These are phyloP conservation scores for Hypomyces perniciosus DNA, from an alignment of 2,329 filamentous ascomycete genomes.

Conservation along the genomic window DNA sequence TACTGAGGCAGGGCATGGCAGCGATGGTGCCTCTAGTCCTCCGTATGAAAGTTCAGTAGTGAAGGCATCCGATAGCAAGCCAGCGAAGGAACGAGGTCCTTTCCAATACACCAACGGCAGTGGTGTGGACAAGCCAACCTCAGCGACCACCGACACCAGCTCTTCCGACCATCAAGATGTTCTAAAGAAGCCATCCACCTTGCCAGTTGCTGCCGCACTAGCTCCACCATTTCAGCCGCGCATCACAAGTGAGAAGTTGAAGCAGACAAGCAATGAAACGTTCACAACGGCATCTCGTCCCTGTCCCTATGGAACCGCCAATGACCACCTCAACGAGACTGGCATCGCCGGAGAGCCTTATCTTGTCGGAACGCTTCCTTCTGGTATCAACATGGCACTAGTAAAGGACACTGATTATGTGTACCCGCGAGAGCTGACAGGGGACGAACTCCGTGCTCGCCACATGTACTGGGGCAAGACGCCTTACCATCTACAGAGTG, in stretches of 20 bases:
- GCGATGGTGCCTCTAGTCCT: conserved; percentile 13
- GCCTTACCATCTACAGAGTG: conserved; percentile 42
- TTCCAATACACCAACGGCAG: background rate
- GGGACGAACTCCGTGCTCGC: conserved; percentile 53
- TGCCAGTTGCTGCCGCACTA: conserved; percentile 42
- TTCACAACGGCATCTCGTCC: background rate
- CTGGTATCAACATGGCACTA: conserved; percentile 35
- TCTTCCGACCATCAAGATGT: conserved; percentile 15
- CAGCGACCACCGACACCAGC: conserved; percentile 9
- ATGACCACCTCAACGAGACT: background rate
- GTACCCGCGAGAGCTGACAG: conserved; percentile 52
- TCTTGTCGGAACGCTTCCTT: conserved; percentile 47
- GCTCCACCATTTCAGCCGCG: conserved; percentile 46
- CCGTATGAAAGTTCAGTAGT: conserved; percentile 13
- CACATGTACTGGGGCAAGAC: conserved; percentile 56
- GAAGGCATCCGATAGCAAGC: conserved; percentile 9
- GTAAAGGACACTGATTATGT: conserved; percentile 43
- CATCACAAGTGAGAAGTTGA: conserved; percentile 15
- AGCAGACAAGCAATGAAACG: background rate
- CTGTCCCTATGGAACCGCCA: too few relatives aligned
- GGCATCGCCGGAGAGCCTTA: conserved; percentile 37
- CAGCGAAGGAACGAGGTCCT: conserved; percentile 11
- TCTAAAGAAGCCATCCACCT: conserved; percentile 27
- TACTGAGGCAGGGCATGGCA: conserved; percentile 11
- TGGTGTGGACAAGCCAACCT: conserved; percentile 20